Evolutionary conservation across 345 rosid genomes (phyloP), one percentile per base, ranked within the genome.

Genomic region (Pistacia integerrima): DNA sequence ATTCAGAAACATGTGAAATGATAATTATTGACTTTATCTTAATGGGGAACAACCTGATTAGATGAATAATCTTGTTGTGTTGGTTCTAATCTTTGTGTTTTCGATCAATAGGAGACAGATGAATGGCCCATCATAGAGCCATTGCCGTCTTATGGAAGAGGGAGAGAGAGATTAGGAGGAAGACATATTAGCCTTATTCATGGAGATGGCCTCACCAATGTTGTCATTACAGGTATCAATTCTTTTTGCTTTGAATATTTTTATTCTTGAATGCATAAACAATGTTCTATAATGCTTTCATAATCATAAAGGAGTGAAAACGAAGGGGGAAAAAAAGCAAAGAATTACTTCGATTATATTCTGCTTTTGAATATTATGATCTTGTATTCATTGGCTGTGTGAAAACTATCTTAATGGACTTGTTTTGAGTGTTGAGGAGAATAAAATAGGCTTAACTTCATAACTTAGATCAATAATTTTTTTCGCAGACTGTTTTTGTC

Each of bases 91-190:
- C 20, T 5, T 56, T 64, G 3, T 68, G 22, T 71, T 68, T 79
- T 76, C 77, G 78, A 18, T 58, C 64, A 6, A 66, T 81, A 96
- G 99, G 92, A 92, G 41, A 83, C 78, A 8, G 77, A 84, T 49
- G 99, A 97, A 76, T 97, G 99, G 99, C 99, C 98, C 17, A 80
- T 97, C 35, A 77, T 97, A 77, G 89, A 89, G 85, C 90, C 99
- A 11, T 83, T 97, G 82, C 98, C 97, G 84, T 97, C 99, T 72
- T 94, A 97, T 84, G 99, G 99, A 86, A 92, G 99, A 85, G 99
- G 99, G 72, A 89, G 99, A 80, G 99, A 97, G 86, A 91, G 99
- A 81, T 79, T 86, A 81, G 98, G 99, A 69, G 98, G 91, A 75
- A 89, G 99, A 79, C 97, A 97, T 78, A 91, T 97, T 63, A 97